Percentiles rank a stretch among this genome's conserved stretches.
phyloP scores from a whole-genome alignment of 176 grass and related monocot genomes.

The Hyparrhenia diplandra region DNA sequence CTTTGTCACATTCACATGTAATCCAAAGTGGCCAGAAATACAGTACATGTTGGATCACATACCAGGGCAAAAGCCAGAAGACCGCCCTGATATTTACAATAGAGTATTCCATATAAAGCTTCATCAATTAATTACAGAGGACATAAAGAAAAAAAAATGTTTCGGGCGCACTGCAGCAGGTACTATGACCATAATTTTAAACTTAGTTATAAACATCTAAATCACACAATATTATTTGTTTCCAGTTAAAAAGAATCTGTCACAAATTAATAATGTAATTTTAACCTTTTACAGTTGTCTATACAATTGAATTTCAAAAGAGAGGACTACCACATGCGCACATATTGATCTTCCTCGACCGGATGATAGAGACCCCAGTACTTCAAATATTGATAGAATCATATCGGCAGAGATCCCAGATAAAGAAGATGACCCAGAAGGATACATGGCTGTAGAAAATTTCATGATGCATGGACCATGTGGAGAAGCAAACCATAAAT shows the following conservation, averaged over 20 bases:
- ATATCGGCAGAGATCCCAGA: neutral
- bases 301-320: constrained; percentile 14
- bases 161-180: neutral
- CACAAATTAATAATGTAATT: no score
- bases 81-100: constrained; percentile 5
- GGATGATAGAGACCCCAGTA: neutral
- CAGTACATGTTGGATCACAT: neutral
- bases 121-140: neutral
- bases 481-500: neutral
- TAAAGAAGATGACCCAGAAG: neutral
- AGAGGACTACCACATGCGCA: constrained; percentile 22
- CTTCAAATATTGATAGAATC: constrained; percentile 1
- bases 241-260: no score
- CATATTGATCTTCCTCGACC: constrained; percentile 15
- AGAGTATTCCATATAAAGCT: constrained; percentile 34
- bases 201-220: no score
- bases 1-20: constrained; percentile 35
- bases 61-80: neutral
- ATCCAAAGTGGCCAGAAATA: constrained; percentile 34
- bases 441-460: neutral
- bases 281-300: neutral
- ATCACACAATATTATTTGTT: no score
- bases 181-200: no score
- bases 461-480: constrained; percentile 36
- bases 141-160: neutral